Evolutionary conservation across 345 rosid genomes (phyloP), one percentile per base, ranked within the genome.

Genomic region (Gossypium bickii): DNA sequence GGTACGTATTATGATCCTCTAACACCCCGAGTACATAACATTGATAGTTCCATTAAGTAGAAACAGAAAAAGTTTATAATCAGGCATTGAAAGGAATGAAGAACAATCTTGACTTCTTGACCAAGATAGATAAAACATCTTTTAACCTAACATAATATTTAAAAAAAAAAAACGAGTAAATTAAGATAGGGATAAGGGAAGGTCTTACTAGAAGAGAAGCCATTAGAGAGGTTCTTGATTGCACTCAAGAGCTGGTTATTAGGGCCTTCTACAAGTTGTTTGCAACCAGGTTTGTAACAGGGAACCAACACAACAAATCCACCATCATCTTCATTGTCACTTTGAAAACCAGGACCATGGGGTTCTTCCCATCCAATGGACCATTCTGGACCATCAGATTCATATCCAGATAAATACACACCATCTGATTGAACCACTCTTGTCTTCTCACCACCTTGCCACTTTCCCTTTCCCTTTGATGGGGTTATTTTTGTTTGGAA

Each of bases 291-390:
- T 76, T 83, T 81, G 60, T 92, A 92, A 77, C 92, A 92, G 82
- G 91, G 97, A 85, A 92, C 93, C 75, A 92, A 81, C 43, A 89
- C 97, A 16, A 89, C 89, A 86, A 92, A 92, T 72, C 93, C 87
- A 79, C 81, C 87, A 41, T 85, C 90, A 69, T 72, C 76, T 44
- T 87, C 92, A 22, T 81, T 81, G 53, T 85, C 88, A 44, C 73
- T 80, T 25, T 70, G 84, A 58, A 92, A 90, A 66, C 78, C 92
- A 73, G 91, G 82, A 12, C 95, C 91, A 67, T 83, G 92, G 53
- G 92, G 95, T 76, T 92, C 97, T 44, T 83, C 85, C 97, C 97
- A 92, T 17, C 97, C 95, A 66, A 90, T 85, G 76, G 97, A 92
- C 97, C 95, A 92, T 77, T 92, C 97, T 41, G 92, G 91, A 56